Evolutionary conservation across 257 asterid species (phyloP), one percentile per base, ranked within the genome.

Genomic region (Anisodus acutangulus): DNA sequence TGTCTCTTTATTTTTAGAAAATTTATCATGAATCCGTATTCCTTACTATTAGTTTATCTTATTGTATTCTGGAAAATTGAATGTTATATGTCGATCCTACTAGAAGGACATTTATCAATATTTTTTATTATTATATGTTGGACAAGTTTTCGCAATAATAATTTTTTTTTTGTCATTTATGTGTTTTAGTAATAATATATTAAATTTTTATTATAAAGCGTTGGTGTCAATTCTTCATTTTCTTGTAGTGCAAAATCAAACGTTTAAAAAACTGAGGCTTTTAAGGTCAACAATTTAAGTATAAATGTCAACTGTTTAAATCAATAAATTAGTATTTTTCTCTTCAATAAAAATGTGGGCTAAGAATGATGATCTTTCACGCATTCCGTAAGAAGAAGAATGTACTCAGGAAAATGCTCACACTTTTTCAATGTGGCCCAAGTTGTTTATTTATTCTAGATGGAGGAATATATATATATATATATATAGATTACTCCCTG

Each of bases 351-450:
- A 49, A 10, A 22, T 3, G 7, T 49, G 31, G 1, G 41, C 22
- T 74, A 74, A 47, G 54, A 49, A 74, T 22, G 58, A 74, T 22
- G 49, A 19, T 22, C 45, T 31, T 74, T 49, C 80, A 19, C 81
- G 60, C 81, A 49, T 74, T 49, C 7, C 60, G 45, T 74, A 74
- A 22, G 62, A 74, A 49, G 81, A 74, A 74, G 3, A 74, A 49
- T 22, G 8, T 19, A 19, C 17, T 3, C 5, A 74, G 5, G 43
- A 74, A 74, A 49, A 10, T 74, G 43, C 9, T 57, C 1, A 74
- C 60, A 11, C 60, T 72, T 72, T 31, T 72, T 47, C 41, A n/a
- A 45, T 13, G 59, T n/a, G 8, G 1, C 4, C 13, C 11, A 41
- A 41, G 45, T 41, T 41, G 45, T 31, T 31, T 3, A 41, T 41